These are phyloP conservation scores for Colletotrichum abscissum DNA, from an alignment of 2,329 filamentous ascomycete species.

Conservation along the genomic window DNA sequence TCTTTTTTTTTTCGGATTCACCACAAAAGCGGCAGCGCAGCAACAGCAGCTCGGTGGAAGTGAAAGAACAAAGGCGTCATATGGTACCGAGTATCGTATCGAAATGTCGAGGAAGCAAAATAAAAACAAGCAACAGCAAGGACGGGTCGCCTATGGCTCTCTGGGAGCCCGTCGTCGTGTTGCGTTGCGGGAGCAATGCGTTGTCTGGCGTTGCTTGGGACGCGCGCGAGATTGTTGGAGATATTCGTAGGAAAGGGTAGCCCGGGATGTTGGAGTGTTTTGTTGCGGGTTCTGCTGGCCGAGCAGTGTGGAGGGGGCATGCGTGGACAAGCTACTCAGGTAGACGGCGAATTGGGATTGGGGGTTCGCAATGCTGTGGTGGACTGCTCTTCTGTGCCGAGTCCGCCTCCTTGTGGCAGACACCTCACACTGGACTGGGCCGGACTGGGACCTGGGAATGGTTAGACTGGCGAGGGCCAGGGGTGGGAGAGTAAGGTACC, in stretches of 20 bases:
- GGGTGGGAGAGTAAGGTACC: background rate
- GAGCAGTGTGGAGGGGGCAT: slow-evolving; percentile 14
- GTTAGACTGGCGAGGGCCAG: slow-evolving; percentile 8
- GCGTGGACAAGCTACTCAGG: background rate
- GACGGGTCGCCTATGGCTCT: slow-evolving; percentile 11
- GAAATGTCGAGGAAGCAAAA: background rate
- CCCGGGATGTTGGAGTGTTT: slow-evolving; percentile 30
- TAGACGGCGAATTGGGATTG: background rate
- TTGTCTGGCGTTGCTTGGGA: slow-evolving; percentile 27
- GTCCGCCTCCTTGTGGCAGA: background rate
- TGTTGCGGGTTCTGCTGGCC: slow-evolving; percentile 22
- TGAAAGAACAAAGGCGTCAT: slow-evolving; percentile 17
- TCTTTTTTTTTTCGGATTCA: background rate
- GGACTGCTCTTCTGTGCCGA: background rate
- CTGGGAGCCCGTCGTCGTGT: slow-evolving; percentile 15
- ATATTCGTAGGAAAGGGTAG: slow-evolving; percentile 23
- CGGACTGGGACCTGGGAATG: background rate
- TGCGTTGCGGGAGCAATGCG: slow-evolving; percentile 19
- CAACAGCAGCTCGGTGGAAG: slow-evolving; percentile 11
- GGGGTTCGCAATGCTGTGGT: background rate
- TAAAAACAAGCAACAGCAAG: slow-evolving; percentile 1
- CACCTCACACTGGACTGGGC: background rate
- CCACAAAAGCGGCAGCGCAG: slow-evolving; percentile 13
- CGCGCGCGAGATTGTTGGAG: slow-evolving; percentile 27
- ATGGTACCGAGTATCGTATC: background rate